Conservation (phyloP, 257 asterid species). For the Solanum neorickii region DNA sequence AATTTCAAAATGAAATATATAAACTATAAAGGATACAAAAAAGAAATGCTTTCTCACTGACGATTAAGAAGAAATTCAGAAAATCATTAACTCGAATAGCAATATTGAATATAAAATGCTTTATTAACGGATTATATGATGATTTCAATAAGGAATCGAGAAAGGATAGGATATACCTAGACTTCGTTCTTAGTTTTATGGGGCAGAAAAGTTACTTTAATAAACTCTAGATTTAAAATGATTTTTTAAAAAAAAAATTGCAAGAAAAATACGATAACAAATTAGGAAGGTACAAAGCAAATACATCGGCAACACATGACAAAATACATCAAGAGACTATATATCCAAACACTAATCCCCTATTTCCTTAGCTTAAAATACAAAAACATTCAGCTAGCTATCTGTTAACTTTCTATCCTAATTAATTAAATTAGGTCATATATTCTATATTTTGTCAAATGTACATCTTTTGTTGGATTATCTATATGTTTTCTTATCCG, state of each 20-base stretch:
- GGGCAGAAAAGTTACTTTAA: not conserved
- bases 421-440: not conserved
- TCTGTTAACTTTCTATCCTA: not conserved
- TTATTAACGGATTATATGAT: too few relatives aligned
- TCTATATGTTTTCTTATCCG: not conserved
- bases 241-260: rapidly evolving
- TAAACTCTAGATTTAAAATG: not conserved
- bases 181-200: too few relatives aligned
- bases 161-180: too few relatives aligned
- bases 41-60: not conserved
- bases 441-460: not conserved
- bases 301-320: not conserved
- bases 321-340: not conserved
- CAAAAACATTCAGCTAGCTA: not conserved
- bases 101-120: too few relatives aligned
- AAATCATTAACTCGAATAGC: not conserved
- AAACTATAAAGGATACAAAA: not conserved
- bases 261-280: too few relatives aligned
- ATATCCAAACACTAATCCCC: not conserved
- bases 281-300: not conserved
- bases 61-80: not conserved
- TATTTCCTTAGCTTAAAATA: not conserved
- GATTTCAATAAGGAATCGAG: too few relatives aligned
- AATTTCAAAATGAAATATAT: not conserved
- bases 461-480: not conserved